Conservation (phyloP, 2,329 filamentous ascomycete species). For the Aspergillus aculeatus region DNA sequence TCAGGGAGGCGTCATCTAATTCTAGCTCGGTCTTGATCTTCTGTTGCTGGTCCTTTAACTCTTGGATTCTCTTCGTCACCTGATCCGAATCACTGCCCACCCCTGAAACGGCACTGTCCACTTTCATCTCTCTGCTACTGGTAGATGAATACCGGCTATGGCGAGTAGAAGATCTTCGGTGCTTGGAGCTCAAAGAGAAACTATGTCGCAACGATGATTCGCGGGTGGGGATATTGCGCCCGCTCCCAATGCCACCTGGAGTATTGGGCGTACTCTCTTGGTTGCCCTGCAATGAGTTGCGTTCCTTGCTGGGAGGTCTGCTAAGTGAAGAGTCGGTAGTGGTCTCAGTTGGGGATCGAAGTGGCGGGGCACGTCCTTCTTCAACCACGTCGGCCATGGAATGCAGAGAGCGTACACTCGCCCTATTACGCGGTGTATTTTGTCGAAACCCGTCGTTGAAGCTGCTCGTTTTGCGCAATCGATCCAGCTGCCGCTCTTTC, state of each 20-base stretch:
- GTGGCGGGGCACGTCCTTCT: constrained; percentile 25
- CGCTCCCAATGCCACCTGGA: constrained; percentile 44
- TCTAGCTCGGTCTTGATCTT: constrained; percentile 52
- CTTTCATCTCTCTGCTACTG: constrained; percentile 40
- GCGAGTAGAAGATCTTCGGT: constrained; percentile 54
- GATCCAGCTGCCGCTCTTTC: constrained; percentile 36
- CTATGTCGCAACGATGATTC: constrained; percentile 66
- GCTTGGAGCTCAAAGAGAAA: constrained; percentile 52
- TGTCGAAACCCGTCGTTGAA: constrained; percentile 36
- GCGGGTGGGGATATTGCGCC: constrained; percentile 61
- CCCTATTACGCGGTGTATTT: constrained; percentile 35
- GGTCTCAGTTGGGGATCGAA: constrained; percentile 21
- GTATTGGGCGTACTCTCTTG: constrained; percentile 28
- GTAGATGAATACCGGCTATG: constrained; percentile 41
- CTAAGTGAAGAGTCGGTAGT: constrained; percentile 18
- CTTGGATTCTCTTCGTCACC: constrained; percentile 57
- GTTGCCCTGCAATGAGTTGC: constrained; percentile 33
- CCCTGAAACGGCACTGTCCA: constrained; percentile 40
- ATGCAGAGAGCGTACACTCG: constrained; percentile 41
- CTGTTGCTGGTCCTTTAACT: constrained; percentile 58
- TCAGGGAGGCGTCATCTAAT: constrained; percentile 36
- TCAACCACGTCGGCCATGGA: constrained; percentile 46
- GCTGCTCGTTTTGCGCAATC: constrained; percentile 33
- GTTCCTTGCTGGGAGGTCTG: constrained; percentile 32
- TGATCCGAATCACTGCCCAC: constrained; percentile 51